These are phyloP conservation scores for Penicillium sclerotigenum DNA, from an alignment of 2,329 filamentous ascomycete species.

Conservation along the genomic window DNA sequence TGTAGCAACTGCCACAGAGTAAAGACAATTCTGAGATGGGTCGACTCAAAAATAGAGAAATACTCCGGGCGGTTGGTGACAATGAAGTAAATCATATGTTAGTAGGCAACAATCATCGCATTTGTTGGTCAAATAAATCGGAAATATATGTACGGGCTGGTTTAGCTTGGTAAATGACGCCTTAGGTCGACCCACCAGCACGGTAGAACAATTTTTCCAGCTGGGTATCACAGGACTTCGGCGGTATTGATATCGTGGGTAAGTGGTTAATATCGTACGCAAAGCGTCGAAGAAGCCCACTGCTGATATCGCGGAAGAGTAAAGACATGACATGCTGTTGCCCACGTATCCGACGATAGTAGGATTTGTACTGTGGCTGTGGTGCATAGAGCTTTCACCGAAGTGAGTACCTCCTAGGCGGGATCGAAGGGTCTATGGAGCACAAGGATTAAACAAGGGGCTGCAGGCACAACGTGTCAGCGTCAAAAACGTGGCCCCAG, in stretches of 20 bases:
- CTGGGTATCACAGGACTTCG: slow-evolving; percentile 41
- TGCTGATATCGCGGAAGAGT: slow-evolving; percentile 43
- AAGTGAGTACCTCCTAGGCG: slow-evolving; percentile 46
- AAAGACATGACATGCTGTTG: slow-evolving; percentile 46
- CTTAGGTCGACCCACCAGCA: slow-evolving; percentile 25
- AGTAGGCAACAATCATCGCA: not conserved
- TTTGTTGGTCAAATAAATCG: not conserved
- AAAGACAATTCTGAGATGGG: not conserved
- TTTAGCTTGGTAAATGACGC: slow-evolving; percentile 30
- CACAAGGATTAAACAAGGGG: slow-evolving; percentile 55
- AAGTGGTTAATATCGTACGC: slow-evolving; percentile 39
- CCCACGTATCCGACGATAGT: slow-evolving; percentile 30
- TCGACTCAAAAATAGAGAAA: not conserved
- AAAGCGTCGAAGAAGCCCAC: slow-evolving; percentile 45
- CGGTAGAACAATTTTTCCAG: slow-evolving; percentile 44
- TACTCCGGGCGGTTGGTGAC: slow-evolving; percentile 25
- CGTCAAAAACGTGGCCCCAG: slow-evolving; percentile 55
- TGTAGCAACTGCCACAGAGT: not conserved
- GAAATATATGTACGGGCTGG: not conserved
- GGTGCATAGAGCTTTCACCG: slow-evolving; percentile 47
- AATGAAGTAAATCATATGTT: slow-evolving; percentile 23
- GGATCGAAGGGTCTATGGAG: slow-evolving; percentile 58
- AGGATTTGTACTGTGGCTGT: slow-evolving; percentile 35
- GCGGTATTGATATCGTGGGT: slow-evolving; percentile 48
- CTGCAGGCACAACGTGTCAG: slow-evolving; percentile 51